Base-by-base conservation (phyloP, 306 rosid genomes). In the Abrus precatorius region DNA sequence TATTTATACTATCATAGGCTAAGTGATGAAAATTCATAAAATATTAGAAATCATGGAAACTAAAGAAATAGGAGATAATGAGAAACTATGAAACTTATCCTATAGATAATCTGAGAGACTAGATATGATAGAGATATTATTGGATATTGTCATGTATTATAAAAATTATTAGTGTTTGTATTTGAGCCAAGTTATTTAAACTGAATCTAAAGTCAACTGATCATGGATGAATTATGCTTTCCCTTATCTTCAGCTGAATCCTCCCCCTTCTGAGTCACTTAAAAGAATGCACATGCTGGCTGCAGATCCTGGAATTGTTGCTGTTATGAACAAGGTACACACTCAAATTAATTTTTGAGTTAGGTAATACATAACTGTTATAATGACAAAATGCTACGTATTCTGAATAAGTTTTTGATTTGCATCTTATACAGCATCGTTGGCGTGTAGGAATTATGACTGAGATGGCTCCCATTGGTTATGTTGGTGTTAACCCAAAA, bases 381-480 rank as follows among this genome's bases (percentile, higher is more conserved):
- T 75, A 53, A 78, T 84, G 57, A 56, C 59, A 69, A 45, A 74
- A 20, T 32, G 36, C 50, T 80, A 73, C 77, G 34, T 28, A 66
- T 48, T 52, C 74, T 88, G 81, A 85, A 81, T 20, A 20, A 43
- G 13, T 67, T 29, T 81, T 57, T 41, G 38, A 66, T 69, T 82
- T 84, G 80, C 83, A 57, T 80, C 75, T 66, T 82, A 5, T 20
- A 68, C 73, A 95, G 99, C 96, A 95, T 83, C 90, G 68, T 14
- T 95, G 98, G 99, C 94, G 83, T 79, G 95, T 95, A 68, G 99
- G 97, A 83, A 90, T 93, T 65, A 95, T 95, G 98, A 93, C 96
- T 40, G 99, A 95, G 93, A 90, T 95, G 98, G 96, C 97, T 77
- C 99, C 99, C 29, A 57, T 91, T 69, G 99, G 99, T 60, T 93